Evolutionary conservation across 306 rosid genomes (phyloP), one percentile per base, ranked within the genome.

Genomic region (Hylodesmum podocarpum): DNA sequence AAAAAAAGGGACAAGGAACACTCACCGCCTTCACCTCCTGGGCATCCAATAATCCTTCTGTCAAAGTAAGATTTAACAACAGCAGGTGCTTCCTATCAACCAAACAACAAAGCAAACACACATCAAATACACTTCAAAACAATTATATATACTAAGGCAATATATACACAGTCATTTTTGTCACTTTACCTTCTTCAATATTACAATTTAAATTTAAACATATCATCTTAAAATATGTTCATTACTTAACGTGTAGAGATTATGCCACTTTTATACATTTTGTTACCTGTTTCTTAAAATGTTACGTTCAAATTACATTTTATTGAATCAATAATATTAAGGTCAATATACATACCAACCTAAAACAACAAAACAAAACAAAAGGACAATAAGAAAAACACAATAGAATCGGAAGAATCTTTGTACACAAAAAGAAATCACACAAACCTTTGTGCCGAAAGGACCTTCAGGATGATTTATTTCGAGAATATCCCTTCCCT

Each of bases 11-110:
- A 66, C 40, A 43, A 33, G 9, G 49, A 54, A 78, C 88, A 74
- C 96, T 66, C 81, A 94, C 97, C 97, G 6, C 89, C 96, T 86
- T 94, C 98, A 73, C 79, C 96, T 61, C 98, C 98, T 0, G 97
- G 96, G 90, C 98, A 94, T 81, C 98, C 98, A 70, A 92, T 90
- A 82, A 94, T 86, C 91, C 97, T 92, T 86, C 84, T 88, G 85
- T 84, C 86, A 64, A 51, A 94, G 84, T 73, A 82, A 78, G 98
- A 91, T 85, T 81, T 84, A n/a, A 91, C 72, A 80, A 94, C 85
- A n/a, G 97, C 96, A 77, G 97, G 97, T 75, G 84, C 85, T 83
- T 94, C 98, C 97, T 94, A 70, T 9, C 61, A 67, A 70, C 62
- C 84, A 75, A 57, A 47, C 28, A 27, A 50, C 9, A 66, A 21